Conservation (phyloP, 2,329 filamentous ascomycete species). For the Leptographium galeiforme region DNA sequence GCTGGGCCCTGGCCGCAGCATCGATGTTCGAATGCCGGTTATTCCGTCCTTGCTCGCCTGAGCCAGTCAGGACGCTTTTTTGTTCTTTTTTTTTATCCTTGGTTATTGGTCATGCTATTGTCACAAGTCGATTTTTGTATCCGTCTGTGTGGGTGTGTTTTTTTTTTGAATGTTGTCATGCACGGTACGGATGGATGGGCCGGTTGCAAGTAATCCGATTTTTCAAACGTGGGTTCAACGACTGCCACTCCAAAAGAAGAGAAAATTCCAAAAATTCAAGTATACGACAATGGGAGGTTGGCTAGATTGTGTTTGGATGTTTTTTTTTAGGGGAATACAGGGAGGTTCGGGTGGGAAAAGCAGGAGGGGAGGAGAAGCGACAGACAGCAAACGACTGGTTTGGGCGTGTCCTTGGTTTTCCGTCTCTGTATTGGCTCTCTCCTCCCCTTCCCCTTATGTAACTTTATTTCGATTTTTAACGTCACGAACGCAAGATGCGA, state of each 20-base stretch:
- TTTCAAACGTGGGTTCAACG: background rate
- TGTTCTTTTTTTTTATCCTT: background rate
- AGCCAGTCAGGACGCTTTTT: too few relatives aligned
- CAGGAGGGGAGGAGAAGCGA: background rate
- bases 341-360: background rate
- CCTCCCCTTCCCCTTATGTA: too few relatives aligned
- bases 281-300: background rate
- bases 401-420: too few relatives aligned
- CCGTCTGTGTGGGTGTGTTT: background rate
- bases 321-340: background rate
- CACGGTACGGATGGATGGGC: slow-evolving; percentile 2
- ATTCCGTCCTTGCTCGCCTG: background rate
- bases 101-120: slow-evolving; percentile 2
- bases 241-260: background rate
- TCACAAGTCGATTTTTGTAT: slow-evolving; percentile 12
- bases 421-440: too few relatives aligned
- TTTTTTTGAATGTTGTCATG: background rate
- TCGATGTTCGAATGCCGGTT: background rate
- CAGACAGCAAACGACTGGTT: background rate
- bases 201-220: background rate
- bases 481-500: too few relatives aligned
- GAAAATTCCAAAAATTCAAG: background rate
- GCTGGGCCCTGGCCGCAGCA: background rate
- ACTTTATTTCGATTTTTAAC: too few relatives aligned
- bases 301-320: background rate